Conservation (phyloP, 208 protist species). For the Naegleria lovaniensis region DNA sequence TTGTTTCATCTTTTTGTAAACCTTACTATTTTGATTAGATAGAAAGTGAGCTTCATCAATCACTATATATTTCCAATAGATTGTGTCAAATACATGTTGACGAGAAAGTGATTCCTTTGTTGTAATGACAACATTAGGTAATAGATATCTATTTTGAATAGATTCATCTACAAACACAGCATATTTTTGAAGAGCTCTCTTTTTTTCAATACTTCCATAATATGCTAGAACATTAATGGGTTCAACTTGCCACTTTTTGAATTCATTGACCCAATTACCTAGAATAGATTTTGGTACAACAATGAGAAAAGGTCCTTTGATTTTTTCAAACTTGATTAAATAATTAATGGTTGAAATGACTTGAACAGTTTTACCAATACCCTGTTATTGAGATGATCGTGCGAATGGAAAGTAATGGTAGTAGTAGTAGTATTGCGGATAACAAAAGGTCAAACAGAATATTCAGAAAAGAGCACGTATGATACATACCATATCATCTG, state of each 20-base stretch:
- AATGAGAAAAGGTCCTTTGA: background rate
- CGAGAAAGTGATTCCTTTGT: background rate
- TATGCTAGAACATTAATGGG: background rate
- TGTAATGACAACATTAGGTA: background rate
- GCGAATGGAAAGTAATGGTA: background rate
- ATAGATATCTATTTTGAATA: background rate
- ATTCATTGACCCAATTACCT: background rate
- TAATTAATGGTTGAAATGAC: background rate
- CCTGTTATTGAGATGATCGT: too few relatives aligned
- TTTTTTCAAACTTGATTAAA: background rate
- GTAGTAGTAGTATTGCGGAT: too few relatives aligned
- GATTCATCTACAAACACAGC: background rate
- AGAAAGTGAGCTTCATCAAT: constrained; percentile 77
- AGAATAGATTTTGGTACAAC: background rate
- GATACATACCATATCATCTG: constrained; percentile 21
- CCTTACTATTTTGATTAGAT: constrained; percentile 55
- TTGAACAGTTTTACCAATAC: constrained; percentile 21
- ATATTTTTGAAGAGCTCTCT: constrained; percentile 5
- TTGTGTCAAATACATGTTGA: constrained; percentile 59
- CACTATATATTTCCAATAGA: constrained; percentile 59
- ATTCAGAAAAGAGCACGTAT: too few relatives aligned
- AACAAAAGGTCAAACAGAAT: too few relatives aligned
- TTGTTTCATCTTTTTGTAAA: constrained; percentile 47
- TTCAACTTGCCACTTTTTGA: background rate
- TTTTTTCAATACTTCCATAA: background rate